These are phyloP conservation scores for Phialocephala sp. DNA, from an alignment of 2,329 filamentous ascomycete genomes.

Conservation along the genomic window DNA sequence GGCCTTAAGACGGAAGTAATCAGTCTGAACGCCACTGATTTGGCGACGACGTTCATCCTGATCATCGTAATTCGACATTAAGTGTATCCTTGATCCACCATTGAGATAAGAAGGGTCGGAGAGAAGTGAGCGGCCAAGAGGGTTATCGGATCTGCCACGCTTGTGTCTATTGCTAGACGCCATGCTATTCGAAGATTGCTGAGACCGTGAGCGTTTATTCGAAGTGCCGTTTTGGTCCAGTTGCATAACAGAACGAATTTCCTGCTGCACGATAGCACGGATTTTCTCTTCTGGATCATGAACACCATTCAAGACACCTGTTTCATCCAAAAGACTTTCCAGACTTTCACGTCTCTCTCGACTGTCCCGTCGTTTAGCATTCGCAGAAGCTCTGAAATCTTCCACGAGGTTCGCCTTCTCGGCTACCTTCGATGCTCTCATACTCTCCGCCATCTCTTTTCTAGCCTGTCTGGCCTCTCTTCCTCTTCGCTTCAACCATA, in stretches of 20 bases:
- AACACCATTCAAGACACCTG: constrained; percentile 37
- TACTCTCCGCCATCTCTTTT: constrained; percentile 39
- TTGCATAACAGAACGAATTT: constrained; percentile 32
- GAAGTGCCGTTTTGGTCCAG: constrained; percentile 16
- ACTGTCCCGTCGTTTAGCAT: constrained; percentile 21
- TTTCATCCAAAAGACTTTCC: constrained; percentile 37
- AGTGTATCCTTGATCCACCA: constrained; percentile 41
- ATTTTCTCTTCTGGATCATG: constrained; percentile 32
- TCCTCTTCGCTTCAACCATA: constrained; percentile 38
- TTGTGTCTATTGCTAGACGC: constrained; percentile 34
- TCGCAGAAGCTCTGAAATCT: constrained; percentile 40
- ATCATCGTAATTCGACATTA: constrained; percentile 34
- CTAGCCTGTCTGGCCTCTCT: constrained; percentile 39
- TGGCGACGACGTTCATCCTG: constrained; percentile 35
- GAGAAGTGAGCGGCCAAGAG: constrained; percentile 38
- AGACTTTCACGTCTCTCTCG: constrained; percentile 29
- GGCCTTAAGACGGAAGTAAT: constrained; percentile 46
- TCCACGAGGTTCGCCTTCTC: constrained; percentile 39
- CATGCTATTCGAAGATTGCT: constrained; percentile 24
- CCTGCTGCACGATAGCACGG: constrained; percentile 30
- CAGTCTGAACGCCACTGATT: constrained; percentile 43
- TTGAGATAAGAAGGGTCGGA: constrained; percentile 41
- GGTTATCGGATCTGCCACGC: constrained; percentile 35
- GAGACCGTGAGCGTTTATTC: constrained; percentile 30
- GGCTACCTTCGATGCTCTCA: constrained; percentile 35